Evolutionary conservation across 768 basidiomycete species (phyloP).

Genomic region (Russula lepida): DNA sequence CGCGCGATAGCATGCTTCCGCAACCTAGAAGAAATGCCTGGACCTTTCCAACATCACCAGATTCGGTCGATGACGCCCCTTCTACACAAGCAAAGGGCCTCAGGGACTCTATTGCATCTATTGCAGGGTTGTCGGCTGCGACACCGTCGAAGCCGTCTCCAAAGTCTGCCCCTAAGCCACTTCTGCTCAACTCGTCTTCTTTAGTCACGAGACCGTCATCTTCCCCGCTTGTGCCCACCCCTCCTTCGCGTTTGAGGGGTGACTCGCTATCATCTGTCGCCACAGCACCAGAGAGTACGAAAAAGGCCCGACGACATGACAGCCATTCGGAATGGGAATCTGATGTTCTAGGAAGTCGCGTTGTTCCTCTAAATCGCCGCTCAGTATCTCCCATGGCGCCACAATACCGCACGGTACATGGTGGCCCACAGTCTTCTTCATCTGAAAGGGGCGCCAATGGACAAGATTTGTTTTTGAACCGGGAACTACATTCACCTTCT

Average conservation of each 20-base stretch:
- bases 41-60: conserved; percentile 7
- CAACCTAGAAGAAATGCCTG: conserved; percentile 23
- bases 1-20: conserved; percentile 46
- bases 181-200: conserved; percentile 47
- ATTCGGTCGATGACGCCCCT: conserved; percentile 26
- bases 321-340: conserved; percentile 48
- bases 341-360: conserved; percentile 44
- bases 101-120: conserved; percentile 37
- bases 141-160: conserved; percentile 29
- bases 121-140: conserved; percentile 28
- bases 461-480: neutral
- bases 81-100: conserved; percentile 33
- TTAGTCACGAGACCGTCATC: conserved; percentile 22
- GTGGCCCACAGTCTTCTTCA: conserved; percentile 31
- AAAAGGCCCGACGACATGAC: conserved; percentile 28
- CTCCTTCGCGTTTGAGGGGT: conserved; percentile 29
- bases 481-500: conserved; percentile 8
- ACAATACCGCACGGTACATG: conserved; percentile 19
- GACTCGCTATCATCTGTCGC: conserved; percentile 52
- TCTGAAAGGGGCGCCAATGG: conserved; percentile 8
- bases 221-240: conserved; percentile 18
- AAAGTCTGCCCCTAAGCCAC: conserved; percentile 55
- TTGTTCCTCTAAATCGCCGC: conserved; percentile 55
- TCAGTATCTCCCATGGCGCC: conserved; percentile 65
- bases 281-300: conserved; percentile 46